These are phyloP conservation scores for Lipomyces yamanashiensis DNA, from an alignment of 805 yeast species.

Conservation along the genomic window DNA sequence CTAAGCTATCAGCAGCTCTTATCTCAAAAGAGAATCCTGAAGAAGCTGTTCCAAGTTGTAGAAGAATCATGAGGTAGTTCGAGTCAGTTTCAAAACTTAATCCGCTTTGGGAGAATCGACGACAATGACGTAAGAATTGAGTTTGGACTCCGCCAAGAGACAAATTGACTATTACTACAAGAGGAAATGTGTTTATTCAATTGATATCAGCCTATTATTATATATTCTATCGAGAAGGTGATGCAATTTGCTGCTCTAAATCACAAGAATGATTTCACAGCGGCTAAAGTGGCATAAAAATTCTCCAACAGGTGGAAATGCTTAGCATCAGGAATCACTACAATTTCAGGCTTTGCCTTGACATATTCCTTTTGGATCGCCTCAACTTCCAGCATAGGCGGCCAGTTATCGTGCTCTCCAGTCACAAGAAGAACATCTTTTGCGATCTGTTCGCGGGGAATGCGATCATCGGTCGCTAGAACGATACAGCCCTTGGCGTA, in stretches of 20 bases:
- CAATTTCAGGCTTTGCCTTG: slow-evolving; percentile 6
- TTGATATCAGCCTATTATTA: too few species aligned
- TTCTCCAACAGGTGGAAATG: slow-evolving; percentile 20
- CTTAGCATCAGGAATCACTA: not conserved
- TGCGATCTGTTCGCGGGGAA: slow-evolving; percentile 4
- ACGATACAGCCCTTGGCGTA: slow-evolving; percentile 22
- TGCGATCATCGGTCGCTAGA: slow-evolving; percentile 11
- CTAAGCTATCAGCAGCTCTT: too few species aligned
- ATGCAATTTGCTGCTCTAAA: too few species aligned
- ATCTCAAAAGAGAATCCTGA: too few species aligned
- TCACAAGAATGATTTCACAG: slow-evolving; percentile 4
- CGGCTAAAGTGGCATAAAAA: slow-evolving; percentile 13
- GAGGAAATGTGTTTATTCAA: too few species aligned
- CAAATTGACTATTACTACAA: not conserved
- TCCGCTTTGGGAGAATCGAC: not conserved
- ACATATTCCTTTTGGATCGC: slow-evolving; percentile 6
- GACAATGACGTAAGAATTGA: not conserved
- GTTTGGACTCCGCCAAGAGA: not conserved
- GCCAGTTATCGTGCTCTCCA: slow-evolving; percentile 27
- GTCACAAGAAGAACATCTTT: slow-evolving; percentile 10
- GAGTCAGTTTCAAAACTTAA: not conserved
- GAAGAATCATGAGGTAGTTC: not conserved
- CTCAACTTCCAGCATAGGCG: slow-evolving; percentile 15
- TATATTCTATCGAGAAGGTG: too few species aligned
- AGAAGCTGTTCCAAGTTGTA: too few species aligned